Evolutionary conservation across 768 basidiomycete species (phyloP).

Genomic region (Lentinula detonsa): DNA sequence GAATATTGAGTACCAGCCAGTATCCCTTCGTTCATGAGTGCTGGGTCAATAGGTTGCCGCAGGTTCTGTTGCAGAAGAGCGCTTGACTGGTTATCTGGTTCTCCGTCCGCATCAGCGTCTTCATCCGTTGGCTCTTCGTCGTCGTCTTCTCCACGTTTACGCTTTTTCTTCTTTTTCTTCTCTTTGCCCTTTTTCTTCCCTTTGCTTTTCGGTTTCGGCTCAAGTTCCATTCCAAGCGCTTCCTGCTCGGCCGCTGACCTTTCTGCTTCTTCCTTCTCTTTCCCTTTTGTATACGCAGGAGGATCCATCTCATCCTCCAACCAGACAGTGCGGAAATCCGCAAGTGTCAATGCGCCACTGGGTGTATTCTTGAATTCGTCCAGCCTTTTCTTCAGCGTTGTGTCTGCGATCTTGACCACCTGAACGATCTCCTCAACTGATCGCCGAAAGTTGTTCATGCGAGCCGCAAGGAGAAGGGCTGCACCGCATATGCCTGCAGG

Average conservation of each 20-base stretch:
- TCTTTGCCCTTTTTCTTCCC: constrained; percentile 18
- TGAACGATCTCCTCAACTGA: constrained; percentile 95
- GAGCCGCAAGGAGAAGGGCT: constrained; percentile 87
- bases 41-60: constrained; percentile 41
- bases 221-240: constrained; percentile 18
- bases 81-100: constrained; percentile 28
- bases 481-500: constrained; percentile 98
- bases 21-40: constrained; percentile 62
- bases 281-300: constrained; percentile 79
- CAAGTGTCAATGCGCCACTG: constrained; percentile 78
- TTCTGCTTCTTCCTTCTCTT: constrained; percentile 60
- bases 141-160: constrained; percentile 21
- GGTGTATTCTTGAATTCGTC: constrained; percentile 93
- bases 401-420: constrained; percentile 98
- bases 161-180: constrained; percentile 21
- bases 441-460: constrained; percentile 97
- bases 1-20: constrained; percentile 45
- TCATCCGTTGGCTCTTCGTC: constrained; percentile 26
- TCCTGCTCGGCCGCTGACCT: constrained; percentile 31
- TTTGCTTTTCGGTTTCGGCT: constrained; percentile 19
- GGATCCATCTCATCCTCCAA: constrained; percentile 89
- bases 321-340: constrained; percentile 89
- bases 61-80: constrained; percentile 21
- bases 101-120: constrained; percentile 19
- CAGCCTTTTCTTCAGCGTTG: constrained; percentile 86